A percentile compares a stretch with the other conserved stretches of the same genome.
phyloP scores from a whole-genome alignment of 345 rosid species.

The Angophora floribunda region DNA sequence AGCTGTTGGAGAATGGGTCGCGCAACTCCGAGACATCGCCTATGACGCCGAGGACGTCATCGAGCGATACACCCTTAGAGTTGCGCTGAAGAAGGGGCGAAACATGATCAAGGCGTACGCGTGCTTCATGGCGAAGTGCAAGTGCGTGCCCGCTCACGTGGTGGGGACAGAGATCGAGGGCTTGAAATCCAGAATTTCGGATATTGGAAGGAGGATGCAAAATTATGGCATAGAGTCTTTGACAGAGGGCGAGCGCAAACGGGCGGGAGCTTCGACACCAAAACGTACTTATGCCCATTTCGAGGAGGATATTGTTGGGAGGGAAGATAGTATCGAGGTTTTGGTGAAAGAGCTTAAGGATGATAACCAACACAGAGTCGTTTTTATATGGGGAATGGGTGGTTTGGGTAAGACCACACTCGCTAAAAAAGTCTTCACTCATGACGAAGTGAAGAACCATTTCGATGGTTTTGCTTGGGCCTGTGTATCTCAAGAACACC shows the following conservation, averaged over 20 bases:
- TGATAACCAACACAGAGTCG: slow-evolving; percentile 3
- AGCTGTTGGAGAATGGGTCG: background rate
- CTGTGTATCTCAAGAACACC: slow-evolving; percentile 23
- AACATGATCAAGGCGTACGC: background rate
- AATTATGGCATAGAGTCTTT: slow-evolving; percentile 4
- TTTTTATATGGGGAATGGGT: slow-evolving; percentile 39
- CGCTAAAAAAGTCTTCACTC: slow-evolving; percentile 24
- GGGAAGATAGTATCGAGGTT: slow-evolving; percentile 1
- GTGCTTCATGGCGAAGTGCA: background rate
- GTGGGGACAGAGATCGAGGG: slow-evolving; percentile 7
- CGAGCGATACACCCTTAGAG: background rate
- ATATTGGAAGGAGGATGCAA: slow-evolving; percentile 14
- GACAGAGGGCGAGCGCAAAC: background rate
- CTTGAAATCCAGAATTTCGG: slow-evolving; percentile 18
- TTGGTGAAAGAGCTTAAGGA: slow-evolving; percentile 1
- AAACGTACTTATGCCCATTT: slow-evolving; percentile 14
- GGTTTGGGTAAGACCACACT: slow-evolving; percentile 50
- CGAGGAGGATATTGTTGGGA: slow-evolving; percentile 19
- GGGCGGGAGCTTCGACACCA: background rate
- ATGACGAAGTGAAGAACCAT: slow-evolving; percentile 1
- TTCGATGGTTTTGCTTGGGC: slow-evolving; percentile 26
- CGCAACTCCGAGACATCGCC: background rate
- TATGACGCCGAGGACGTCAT: slow-evolving; percentile 10
- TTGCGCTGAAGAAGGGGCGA: background rate
- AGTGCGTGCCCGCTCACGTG: background rate